A percentile compares a stretch with the other conserved stretches of the same genome.
phyloP scores from a whole-genome alignment of 441 rosid species.

The Mallotus repandus region DNA sequence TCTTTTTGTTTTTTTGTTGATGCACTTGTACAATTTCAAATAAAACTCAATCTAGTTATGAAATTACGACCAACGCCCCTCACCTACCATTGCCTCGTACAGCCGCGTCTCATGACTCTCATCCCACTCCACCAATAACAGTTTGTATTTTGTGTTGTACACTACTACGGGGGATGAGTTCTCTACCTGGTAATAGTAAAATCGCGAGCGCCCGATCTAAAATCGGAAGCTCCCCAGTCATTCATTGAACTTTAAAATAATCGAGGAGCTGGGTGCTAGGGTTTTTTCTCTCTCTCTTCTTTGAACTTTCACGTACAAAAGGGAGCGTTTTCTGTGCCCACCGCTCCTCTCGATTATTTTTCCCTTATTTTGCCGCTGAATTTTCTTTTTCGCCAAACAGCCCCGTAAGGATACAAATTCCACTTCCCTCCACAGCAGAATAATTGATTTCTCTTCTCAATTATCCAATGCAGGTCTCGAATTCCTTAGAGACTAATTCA shows the following conservation, averaged over 20 bases:
- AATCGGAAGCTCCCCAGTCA: background rate
- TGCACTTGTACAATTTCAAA: no score
- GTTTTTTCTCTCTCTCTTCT: slow-evolving; percentile 41
- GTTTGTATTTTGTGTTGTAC: no score
- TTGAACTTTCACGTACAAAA: slow-evolving; percentile 8
- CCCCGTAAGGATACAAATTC: slow-evolving; percentile 12
- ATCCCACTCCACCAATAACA: no score
- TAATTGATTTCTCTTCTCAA: background rate
- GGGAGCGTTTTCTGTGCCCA: slow-evolving; percentile 31
- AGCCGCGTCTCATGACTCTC: no score
- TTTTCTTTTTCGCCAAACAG: slow-evolving; percentile 26
- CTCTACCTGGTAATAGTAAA: background rate
- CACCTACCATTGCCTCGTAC: no score
- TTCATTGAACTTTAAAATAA: background rate
- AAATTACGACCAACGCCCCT: no score
- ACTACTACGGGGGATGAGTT: no score
- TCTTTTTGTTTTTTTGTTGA: no score
- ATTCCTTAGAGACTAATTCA: slow-evolving; percentile 26
- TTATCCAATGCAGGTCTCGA: slow-evolving; percentile 40
- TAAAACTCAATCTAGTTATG: no score
- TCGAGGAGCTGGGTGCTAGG: slow-evolving; percentile 42
- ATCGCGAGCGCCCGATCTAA: no score
- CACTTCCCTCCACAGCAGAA: background rate
- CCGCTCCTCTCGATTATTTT: slow-evolving; percentile 28
- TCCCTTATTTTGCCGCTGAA: slow-evolving; percentile 23